phyloP scores from a whole-genome alignment of 345 rosid species.

The Aquilaria malaccensis region DNA sequence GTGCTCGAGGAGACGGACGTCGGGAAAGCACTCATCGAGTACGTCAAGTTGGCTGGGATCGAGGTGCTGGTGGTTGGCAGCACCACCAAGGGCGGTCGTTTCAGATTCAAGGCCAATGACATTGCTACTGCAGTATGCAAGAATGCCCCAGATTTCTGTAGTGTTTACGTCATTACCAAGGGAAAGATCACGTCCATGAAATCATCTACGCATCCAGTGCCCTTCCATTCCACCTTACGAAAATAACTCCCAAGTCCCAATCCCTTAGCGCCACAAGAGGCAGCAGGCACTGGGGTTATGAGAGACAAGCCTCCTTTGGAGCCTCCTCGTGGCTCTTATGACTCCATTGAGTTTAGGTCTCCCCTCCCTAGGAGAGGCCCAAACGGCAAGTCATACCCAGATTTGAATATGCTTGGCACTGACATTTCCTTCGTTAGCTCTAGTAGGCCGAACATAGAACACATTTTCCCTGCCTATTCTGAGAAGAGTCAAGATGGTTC shows the following conservation, averaged over 20 bases:
- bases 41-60: slow-evolving; percentile 37
- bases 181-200: slow-evolving; percentile 64
- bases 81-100: slow-evolving; percentile 43
- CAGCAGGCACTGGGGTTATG: no score
- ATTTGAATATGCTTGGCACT: slow-evolving; percentile 34
- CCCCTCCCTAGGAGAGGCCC: neutral
- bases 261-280: no score
- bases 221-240: no score
- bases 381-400: slow-evolving; percentile 48
- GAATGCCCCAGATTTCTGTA: slow-evolving; percentile 78
- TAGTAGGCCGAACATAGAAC: slow-evolving; percentile 65
- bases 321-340: slow-evolving; percentile 35
- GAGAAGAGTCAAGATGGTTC: no score
- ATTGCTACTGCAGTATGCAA: slow-evolving; percentile 48
- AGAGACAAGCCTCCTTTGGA: slow-evolving; percentile 42
- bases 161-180: slow-evolving; percentile 64
- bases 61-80: slow-evolving; percentile 61
- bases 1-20: slow-evolving; percentile 73
- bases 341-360: slow-evolving; percentile 26
- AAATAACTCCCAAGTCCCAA: no score
- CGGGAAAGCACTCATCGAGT: slow-evolving; percentile 60
- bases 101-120: slow-evolving; percentile 57
- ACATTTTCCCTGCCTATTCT: slow-evolving; percentile 34
- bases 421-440: slow-evolving; percentile 77
- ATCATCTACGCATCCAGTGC: slow-evolving; percentile 11